Base-by-base conservation (phyloP, 1,284 basidiomycete species). In the Athelia psychrophila region DNA sequence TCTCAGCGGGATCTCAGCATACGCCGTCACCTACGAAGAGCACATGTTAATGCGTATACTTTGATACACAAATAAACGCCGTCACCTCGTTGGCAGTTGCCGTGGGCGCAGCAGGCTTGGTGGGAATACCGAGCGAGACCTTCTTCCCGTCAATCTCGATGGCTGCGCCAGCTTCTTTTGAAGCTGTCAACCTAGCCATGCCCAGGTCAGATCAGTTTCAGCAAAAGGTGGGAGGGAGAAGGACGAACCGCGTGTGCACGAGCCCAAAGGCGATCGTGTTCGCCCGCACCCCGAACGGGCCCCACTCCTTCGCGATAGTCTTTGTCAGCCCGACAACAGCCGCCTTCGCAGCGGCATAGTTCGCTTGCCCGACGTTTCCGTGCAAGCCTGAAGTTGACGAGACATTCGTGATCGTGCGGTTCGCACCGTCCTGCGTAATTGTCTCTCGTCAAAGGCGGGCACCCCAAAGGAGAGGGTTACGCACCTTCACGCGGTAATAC, bases 231-330 rank as follows among this genome's bases (percentile, higher is more conserved):
- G 27, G 13, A 30, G 27, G 27, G 13, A 13, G 27, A 30, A 30
- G 27, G 27, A 42, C 64, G 52, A 55, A 86, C 82, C 88, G 72
- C 13, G 90, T 91, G 62, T 86, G 81, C 49, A 92, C 82, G 54
- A 81, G 77, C 27, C 89, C 90, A 58, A 84, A 93, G 9, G 91
- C 91, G 45, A 93, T 73, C 2, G 86, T 87, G 71, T 93, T 93
- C 44, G 87, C 85, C 47, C 89, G 84, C 10, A 93, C 90, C 59
- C 86, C 86, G 65, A 88, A 93, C 5, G 74, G 67, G 51, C 92
- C 91, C 91, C 91, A 94, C 66, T 94, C 91, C 68, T 93, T 94
- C 48, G 86, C 85, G 58, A 91, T 83, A 15, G 91, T 93, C 75
- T 93, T 93, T 36, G 89, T 90, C 51, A 93, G 71, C 27, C 91